Base-by-base conservation (phyloP, 805 yeast species). In the Schwanniomyces pseudopolymorphus region DNA sequence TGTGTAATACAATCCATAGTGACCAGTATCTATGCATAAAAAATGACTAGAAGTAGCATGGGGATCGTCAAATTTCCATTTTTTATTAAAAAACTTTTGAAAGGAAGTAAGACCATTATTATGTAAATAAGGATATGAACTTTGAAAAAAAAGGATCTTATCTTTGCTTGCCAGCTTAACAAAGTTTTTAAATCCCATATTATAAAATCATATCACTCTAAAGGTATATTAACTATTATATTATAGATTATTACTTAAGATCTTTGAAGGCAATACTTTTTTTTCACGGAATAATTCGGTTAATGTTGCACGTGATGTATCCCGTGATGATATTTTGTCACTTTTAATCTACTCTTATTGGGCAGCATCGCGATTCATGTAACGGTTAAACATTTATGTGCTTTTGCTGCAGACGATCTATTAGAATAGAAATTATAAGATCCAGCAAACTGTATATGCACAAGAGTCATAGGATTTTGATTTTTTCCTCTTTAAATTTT, bases 1-100 rank as follows among this genome's bases (percentile, higher is more conserved):
- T 5, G 74, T 61, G 46, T 63, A 72, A 50, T 72, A 72, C 17
- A 72, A 54, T 1, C 77, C 78, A 50, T 70, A 72, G 46, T 72
- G 78, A n/a, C 78, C 78, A 19, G 53, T 48, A 43, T 59, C 64
- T 14, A 71, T 67, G 13, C 61, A 53, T 43, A 70, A 57, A 42
- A 50, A 57, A n/a, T 49, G 45, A 22, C 44, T 44, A 16, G 56
- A 44, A 20, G 60, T 55, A 19, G 60, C 60, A 44, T 57, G 64
- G 13, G 63, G 64, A 24, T 51, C 59, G 39, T 45, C 51, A 25
- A 47, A 40, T 11, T 39, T 44, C 51, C 55, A 53, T 40, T 40
- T 40, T 27, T 36, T 28, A 28, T 44, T 52, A 22, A 43, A 42
- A 16, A 47, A 47, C 19, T 47, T 47, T 13, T 48, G 45, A 33